Percentiles rank a stretch among this genome's conserved stretches.
Evolutionary conservation across 1,284 basidiomycete genomes (phyloP).

Genomic region (Trichosporon sp.): DNA sequence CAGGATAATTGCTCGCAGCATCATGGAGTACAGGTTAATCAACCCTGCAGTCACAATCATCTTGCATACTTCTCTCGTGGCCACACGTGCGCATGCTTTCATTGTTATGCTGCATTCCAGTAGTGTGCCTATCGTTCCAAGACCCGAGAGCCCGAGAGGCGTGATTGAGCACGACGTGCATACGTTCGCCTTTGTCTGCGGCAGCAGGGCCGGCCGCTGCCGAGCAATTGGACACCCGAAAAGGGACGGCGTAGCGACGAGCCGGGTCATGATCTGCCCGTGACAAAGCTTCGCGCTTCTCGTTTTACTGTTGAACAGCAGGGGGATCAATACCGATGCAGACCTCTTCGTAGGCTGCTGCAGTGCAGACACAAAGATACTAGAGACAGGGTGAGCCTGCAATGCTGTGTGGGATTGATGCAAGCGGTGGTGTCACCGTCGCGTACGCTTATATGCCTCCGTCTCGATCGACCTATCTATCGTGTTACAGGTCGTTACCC

Average conservation of each 20-base stretch:
- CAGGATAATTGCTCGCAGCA: too few species aligned
- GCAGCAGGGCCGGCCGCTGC: not conserved
- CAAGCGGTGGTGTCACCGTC: not conserved
- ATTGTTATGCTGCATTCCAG: not conserved
- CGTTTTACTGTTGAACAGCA: too few species aligned
- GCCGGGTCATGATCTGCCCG: too few species aligned
- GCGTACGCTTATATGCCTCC: conserved; percentile 1
- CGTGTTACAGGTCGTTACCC: conserved; percentile 9
- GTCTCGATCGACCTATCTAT: not conserved
- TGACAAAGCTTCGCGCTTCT: too few species aligned
- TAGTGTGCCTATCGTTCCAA: not conserved
- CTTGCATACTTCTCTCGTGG: not conserved
- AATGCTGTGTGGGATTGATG: not conserved
- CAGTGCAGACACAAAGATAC: too few species aligned
- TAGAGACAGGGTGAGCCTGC: too few species aligned
- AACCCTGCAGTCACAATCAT: too few species aligned
- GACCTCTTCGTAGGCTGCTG: too few species aligned
- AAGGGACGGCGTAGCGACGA: too few species aligned
- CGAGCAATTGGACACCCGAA: not conserved
- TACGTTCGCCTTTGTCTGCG: not conserved
- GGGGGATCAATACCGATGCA: too few species aligned
- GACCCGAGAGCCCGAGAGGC: too few species aligned
- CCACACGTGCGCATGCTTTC: not conserved
- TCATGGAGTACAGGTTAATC: too few species aligned
- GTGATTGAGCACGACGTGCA: not conserved